Evolutionary conservation across 495 filamentous ascomycete species (phyloP), one percentile per base, ranked within the genome.

Genomic region (Paragyromitra xinjiangensis): DNA sequence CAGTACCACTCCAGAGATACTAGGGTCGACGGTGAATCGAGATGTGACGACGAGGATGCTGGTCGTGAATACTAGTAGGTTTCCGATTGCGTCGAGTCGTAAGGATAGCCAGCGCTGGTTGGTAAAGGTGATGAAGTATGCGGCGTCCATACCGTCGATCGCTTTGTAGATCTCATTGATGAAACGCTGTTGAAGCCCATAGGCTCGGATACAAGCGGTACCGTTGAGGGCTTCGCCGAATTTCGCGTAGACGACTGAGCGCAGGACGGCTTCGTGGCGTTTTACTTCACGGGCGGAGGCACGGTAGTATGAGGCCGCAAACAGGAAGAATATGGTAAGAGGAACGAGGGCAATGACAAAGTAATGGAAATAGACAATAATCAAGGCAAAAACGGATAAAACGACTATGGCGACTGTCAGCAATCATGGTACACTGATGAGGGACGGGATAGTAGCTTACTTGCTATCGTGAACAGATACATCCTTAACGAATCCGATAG

Each of bases 1-100:
- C 9, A 98, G 87, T 0, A 98, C 94, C 39, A 98, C 84, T 22
- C 95, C 95, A 65, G 88, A 91, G 69, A 94, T 96, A 64, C 91
- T 93, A 9, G 95, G 95, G 42, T 88, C 84, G 56, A 98, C 92
- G 62, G 88, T 88, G 84, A 98, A 97, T n/a, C 94, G 90, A 3
- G 93, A 96, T 2, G 95, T 98, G 14, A 98, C 93, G 39, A 98
- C 95, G 55, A 98, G 85, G 70, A 98, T 94, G 63, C 93, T 93
- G 1, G 91, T 93, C 1, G 92, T 92, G 76, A 98, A 94, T 2
- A 97, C 94, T 4, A 98, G 84, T 11, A 89, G 76, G 75, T 92
- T 94, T 0, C 93, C 92, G 63, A 98, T 93, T 37, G 88, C 86
- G 82, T 98, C 95, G 1, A 98, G 87, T 6, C 95, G 90, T 2